A percentile compares a stretch with the other conserved stretches of the same genome.
Evolutionary conservation across 345 rosid species (phyloP).

Genomic region (Camelina sativa): DNA sequence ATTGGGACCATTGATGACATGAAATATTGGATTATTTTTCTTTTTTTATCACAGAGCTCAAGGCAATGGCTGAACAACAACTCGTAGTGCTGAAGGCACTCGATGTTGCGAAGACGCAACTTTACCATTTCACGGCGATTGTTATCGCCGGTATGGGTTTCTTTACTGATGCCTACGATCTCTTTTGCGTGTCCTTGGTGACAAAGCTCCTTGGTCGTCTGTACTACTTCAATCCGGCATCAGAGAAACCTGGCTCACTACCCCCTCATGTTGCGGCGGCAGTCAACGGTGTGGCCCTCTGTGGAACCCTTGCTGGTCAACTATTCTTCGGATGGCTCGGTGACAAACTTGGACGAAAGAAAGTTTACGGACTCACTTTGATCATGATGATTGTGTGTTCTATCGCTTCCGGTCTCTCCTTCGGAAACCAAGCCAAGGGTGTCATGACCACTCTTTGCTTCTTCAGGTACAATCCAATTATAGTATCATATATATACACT

Average conservation of each 20-base stretch:
- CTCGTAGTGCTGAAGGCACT: constrained; percentile 52
- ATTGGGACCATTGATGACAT: not conserved
- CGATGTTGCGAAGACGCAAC: constrained; percentile 52
- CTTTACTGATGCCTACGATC: constrained; percentile 56
- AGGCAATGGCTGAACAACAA: constrained; percentile 45
- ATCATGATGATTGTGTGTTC: constrained; percentile 49
- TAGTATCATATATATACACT: not conserved
- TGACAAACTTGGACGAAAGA: constrained; percentile 51
- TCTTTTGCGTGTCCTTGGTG: constrained; percentile 51
- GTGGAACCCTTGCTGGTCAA: constrained; percentile 48
- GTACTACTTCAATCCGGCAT: constrained; percentile 45
- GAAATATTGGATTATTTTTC: not conserved
- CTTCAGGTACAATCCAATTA: constrained; percentile 34
- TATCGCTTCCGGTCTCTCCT: constrained; percentile 47
- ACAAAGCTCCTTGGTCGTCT: constrained; percentile 53
- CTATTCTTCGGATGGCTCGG: constrained; percentile 53
- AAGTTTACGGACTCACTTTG: constrained; percentile 49
- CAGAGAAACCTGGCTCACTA: constrained; percentile 43
- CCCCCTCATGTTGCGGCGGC: constrained; percentile 49
- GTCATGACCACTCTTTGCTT: constrained; percentile 52
- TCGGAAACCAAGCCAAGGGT: constrained; percentile 31
- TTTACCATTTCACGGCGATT: constrained; percentile 53
- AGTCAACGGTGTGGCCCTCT: constrained; percentile 48
- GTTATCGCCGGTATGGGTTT: constrained; percentile 57
- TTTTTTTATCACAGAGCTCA: constrained; percentile 17